These are phyloP conservation scores for Agrocybe chaxingu DNA, from an alignment of 768 basidiomycete genomes.

Conservation along the genomic window DNA sequence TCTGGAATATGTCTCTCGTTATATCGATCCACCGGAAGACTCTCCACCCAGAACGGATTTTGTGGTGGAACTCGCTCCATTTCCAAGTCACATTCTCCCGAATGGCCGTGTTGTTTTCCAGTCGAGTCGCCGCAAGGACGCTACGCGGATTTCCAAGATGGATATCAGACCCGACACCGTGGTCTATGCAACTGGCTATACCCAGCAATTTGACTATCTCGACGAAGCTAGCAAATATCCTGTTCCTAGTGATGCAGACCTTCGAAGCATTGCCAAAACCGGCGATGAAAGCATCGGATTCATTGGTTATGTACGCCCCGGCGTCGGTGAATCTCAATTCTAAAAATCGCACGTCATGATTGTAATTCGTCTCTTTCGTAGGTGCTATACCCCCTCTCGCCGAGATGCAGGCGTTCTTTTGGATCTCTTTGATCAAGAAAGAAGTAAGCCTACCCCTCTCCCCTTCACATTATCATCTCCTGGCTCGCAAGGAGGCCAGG, in stretches of 20 bases:
- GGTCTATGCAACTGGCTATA: slow-evolving; percentile 48
- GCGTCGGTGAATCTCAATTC: slow-evolving; percentile 41
- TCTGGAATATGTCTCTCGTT: slow-evolving; percentile 48
- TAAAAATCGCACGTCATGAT: neutral
- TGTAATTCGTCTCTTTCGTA: slow-evolving; percentile 16
- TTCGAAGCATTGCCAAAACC: slow-evolving; percentile 37
- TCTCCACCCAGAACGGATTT: slow-evolving; percentile 40
- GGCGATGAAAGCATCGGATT: slow-evolving; percentile 49
- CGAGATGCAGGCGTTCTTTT: slow-evolving; percentile 59
- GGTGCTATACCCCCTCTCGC: slow-evolving; percentile 59
- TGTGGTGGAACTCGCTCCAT: slow-evolving; percentile 53
- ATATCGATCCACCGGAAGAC: slow-evolving; percentile 55
- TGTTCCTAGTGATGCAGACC: slow-evolving; percentile 37
- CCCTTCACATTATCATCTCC: slow-evolving; percentile 50
- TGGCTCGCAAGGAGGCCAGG: slow-evolving; percentile 45
- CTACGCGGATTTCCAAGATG: slow-evolving; percentile 33
- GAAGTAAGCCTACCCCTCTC: slow-evolving; percentile 39
- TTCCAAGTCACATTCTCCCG: slow-evolving; percentile 41
- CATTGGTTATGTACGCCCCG: slow-evolving; percentile 56
- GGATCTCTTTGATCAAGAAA: slow-evolving; percentile 46
- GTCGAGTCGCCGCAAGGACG: slow-evolving; percentile 37
- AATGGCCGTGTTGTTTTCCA: slow-evolving; percentile 46
- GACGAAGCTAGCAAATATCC: slow-evolving; percentile 35
- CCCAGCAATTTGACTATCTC: slow-evolving; percentile 40
- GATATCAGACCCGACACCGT: slow-evolving; percentile 46